Conservation (phyloP, 176 grass and related monocot species). For the Aegilops sharonensis region DNA sequence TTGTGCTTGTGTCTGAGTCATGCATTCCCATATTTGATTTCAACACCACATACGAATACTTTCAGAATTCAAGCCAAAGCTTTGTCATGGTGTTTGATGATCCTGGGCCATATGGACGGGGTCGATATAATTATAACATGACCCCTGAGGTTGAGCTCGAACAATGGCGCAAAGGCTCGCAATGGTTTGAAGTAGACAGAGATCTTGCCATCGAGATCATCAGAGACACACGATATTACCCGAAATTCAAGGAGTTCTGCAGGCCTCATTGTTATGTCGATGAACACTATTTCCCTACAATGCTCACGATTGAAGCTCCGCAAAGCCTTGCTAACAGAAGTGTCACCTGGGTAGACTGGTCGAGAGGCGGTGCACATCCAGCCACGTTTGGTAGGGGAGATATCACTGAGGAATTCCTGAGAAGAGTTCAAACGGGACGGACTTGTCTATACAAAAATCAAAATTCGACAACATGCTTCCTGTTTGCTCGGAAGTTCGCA, state of each 20-base stretch:
- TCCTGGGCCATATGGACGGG: conserved; percentile 82
- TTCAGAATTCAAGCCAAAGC: conserved; percentile 62
- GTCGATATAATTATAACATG: conserved; percentile 83
- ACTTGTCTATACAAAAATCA: conserved; percentile 73
- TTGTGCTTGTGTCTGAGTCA: conserved; percentile 86
- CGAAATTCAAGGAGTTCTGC: conserved; percentile 91
- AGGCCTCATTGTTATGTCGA: conserved; percentile 82
- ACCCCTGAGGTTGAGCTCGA: conserved; percentile 75
- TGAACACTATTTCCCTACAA: conserved; percentile 94
- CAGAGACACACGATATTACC: conserved; percentile 69
- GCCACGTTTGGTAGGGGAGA: conserved; percentile 86
- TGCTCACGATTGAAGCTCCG: conserved; percentile 80
- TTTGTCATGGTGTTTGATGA: conserved; percentile 77
- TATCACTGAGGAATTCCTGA: conserved; percentile 70
- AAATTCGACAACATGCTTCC: conserved; percentile 60
- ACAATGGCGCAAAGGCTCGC: conserved; percentile 94
- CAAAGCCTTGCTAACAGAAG: conserved; percentile 79
- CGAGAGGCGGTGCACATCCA: conserved; percentile 88
- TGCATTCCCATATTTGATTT: conserved; percentile 85
- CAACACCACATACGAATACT: conserved; percentile 80
- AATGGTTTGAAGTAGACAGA: conserved; percentile 87
- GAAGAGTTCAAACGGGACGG: conserved; percentile 44
- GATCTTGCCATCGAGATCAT: conserved; percentile 58
- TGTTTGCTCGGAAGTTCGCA: conserved; percentile 91
- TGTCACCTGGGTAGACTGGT: conserved; percentile 93